Conservation (phyloP, 2,329 filamentous ascomycete species). For the Pseudogymnoascus sp. region DNA sequence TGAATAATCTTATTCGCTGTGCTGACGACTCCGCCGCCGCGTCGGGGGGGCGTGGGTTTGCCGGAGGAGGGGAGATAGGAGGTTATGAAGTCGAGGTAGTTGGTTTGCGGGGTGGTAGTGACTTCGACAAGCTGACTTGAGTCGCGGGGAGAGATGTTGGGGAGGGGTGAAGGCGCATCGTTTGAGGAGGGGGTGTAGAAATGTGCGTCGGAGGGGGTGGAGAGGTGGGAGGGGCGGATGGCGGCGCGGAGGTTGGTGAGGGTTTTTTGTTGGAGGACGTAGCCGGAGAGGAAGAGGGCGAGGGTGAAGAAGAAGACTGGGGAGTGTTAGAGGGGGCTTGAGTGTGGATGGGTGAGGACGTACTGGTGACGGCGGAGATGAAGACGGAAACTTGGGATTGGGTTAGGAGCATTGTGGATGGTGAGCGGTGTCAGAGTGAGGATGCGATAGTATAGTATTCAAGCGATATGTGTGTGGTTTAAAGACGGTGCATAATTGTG, state of each 20-base stretch:
- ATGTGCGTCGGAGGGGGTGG: constrained; percentile 68
- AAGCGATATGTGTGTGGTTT: neutral
- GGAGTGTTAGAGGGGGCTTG: constrained; percentile 12
- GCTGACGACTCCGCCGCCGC: neutral
- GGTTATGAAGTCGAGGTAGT: neutral
- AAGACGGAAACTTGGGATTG: constrained; percentile 64
- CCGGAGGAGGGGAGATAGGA: neutral
- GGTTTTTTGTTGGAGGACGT: constrained; percentile 79
- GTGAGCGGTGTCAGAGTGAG: neutral
- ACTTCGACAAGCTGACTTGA: constrained; percentile 35
- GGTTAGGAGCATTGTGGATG: constrained; percentile 46
- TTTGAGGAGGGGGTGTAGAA: constrained; percentile 42
- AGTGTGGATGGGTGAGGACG: constrained; percentile 22
- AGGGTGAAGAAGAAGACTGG: constrained; percentile 69
- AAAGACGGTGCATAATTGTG: neutral
- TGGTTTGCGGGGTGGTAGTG: constrained; percentile 36
- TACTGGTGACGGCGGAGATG: constrained; percentile 58
- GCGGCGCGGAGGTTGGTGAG: constrained; percentile 69
- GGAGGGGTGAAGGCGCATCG: neutral
- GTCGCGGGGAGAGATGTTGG: constrained; percentile 25
- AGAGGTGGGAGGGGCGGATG: constrained; percentile 44
- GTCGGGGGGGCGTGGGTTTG: neutral
- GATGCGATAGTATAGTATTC: neutral
- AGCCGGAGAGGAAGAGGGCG: constrained; percentile 81
- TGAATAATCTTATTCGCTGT: constrained; percentile 1